phyloP scores from a whole-genome alignment of 805 yeast genomes.

The Sugiyamaella lignohabitans region DNA sequence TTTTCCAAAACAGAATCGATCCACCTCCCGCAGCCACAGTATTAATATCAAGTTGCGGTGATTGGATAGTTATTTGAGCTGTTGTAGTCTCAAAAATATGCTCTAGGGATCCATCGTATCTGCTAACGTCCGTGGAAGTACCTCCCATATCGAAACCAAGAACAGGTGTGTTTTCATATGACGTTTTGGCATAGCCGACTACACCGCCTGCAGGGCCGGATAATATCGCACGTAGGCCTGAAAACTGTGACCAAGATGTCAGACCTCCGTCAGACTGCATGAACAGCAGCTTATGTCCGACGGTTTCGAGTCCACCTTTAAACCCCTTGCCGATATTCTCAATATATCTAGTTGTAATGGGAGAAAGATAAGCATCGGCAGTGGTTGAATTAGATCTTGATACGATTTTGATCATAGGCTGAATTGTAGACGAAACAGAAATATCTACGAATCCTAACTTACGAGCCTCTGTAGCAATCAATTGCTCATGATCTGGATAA shows the following conservation, averaged over 20 bases:
- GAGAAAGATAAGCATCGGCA: constrained; percentile 80
- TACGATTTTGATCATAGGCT: constrained; percentile 75
- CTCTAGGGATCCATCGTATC: constrained; percentile 63
- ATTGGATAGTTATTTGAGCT: constrained; percentile 76
- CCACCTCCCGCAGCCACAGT: constrained; percentile 89
- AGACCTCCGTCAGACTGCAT: constrained; percentile 98
- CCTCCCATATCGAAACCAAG: constrained; percentile 92
- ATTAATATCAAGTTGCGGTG: constrained; percentile 76
- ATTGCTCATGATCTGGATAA: constrained; percentile 59
- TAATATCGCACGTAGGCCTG: constrained; percentile 81
- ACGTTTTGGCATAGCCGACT: constrained; percentile 84
- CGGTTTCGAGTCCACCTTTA: constrained; percentile 41
- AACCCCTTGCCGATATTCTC: constrained; percentile 58
- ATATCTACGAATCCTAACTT: constrained; percentile 63
- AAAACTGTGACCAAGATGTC: constrained; percentile 73
- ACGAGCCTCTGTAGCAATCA: constrained; percentile 53
- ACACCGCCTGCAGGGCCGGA: constrained; percentile 99
- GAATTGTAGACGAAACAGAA: constrained; percentile 59
- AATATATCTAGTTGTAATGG: constrained; percentile 63
- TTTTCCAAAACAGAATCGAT: constrained; percentile 57
- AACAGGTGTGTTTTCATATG: constrained; percentile 56
- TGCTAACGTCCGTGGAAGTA: constrained; percentile 77
- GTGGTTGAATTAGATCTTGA: constrained; percentile 71
- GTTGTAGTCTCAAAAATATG: constrained; percentile 79
- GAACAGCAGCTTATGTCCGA: constrained; percentile 40